phyloP scores from a whole-genome alignment of 2,329 filamentous ascomycete genomes.

The Pseudohalonectria lignicola region DNA sequence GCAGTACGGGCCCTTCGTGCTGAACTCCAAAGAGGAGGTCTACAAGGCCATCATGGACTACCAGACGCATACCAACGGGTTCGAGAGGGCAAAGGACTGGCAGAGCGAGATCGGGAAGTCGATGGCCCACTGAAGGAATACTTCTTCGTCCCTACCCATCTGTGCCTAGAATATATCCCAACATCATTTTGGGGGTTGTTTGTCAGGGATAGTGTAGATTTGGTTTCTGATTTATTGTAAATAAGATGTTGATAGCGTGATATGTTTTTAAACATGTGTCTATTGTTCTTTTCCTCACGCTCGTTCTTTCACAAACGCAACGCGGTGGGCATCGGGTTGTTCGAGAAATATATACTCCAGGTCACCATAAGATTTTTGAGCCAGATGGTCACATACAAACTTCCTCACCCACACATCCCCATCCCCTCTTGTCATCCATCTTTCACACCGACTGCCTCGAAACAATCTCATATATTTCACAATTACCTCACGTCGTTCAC shows the following conservation, averaged over 20 bases:
- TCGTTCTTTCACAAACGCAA: too few species aligned
- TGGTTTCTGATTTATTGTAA: not conserved
- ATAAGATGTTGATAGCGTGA: not conserved
- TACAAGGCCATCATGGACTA: constrained; percentile 69
- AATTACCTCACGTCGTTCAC: too few species aligned
- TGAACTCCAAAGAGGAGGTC: constrained; percentile 60
- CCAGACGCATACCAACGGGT: constrained; percentile 62
- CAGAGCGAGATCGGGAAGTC: constrained; percentile 77
- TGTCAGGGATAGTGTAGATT: not conserved
- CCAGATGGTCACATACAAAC: too few species aligned
- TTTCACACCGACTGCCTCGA: too few species aligned
- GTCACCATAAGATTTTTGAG: too few species aligned
- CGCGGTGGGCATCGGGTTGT: too few species aligned
- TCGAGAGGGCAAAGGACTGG: constrained; percentile 71
- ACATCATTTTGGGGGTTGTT: not conserved
- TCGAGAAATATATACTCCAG: too few species aligned
- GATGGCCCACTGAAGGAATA: constrained; percentile 32
- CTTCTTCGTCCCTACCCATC: too few species aligned
- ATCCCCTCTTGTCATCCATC: too few species aligned
- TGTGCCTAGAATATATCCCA: too few species aligned
- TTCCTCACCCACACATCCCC: too few species aligned
- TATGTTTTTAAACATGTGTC: not conserved
- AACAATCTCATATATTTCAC: too few species aligned
- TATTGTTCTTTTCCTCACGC: not conserved
- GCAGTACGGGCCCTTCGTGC: constrained; percentile 80